Evolutionary conservation across 2,329 filamentous ascomycete species (phyloP).

Genomic region (Colletotrichum gloeosporioides): DNA sequence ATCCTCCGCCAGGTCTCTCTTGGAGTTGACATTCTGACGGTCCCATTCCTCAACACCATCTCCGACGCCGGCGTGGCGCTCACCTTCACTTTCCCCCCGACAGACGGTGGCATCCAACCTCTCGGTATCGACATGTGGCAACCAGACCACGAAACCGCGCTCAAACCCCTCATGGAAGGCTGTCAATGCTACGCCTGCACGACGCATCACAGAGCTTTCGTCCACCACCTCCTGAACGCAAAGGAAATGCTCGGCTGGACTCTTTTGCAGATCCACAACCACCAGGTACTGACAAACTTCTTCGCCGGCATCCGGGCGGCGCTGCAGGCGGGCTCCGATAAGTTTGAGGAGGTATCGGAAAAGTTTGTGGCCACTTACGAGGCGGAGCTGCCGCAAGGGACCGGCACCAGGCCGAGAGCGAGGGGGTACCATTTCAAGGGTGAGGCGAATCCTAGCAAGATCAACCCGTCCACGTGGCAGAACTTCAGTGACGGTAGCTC

Average conservation of each 20-base stretch:
- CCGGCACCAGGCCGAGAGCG: conserved; percentile 78
- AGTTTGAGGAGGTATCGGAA: conserved; percentile 61
- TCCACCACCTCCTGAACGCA: conserved; percentile 85
- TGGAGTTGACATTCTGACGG: conserved; percentile 80
- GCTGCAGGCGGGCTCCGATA: conserved; percentile 60
- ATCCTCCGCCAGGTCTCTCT: conserved; percentile 76
- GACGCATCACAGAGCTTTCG: conserved; percentile 82
- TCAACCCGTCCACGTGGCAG: conserved; percentile 72
- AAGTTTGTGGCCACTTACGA: conserved; percentile 66
- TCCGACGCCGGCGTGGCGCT: conserved; percentile 89
- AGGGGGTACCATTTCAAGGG: conserved; percentile 85
- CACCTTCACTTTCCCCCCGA: conserved; percentile 71
- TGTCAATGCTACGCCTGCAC: conserved; percentile 87
- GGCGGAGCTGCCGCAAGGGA: conserved; percentile 72
- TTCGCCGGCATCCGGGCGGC: conserved; percentile 73
- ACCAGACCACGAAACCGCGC: conserved; percentile 62
- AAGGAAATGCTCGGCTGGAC: conserved; percentile 98
- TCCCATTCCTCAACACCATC: conserved; percentile 75
- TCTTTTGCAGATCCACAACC: conserved; percentile 90
- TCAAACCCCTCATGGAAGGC: conserved; percentile 63
- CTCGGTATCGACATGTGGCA: conserved; percentile 84
- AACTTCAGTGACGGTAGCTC: conserved; percentile 43
- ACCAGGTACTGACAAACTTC: conserved; percentile 74
- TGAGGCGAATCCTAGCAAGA: conserved; percentile 67
- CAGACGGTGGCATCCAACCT: conserved; percentile 37